These are phyloP conservation scores for Rhizoclosmatium sp. DNA, from an alignment of 192 early-diverging fungal genomes.

Conservation along the genomic window DNA sequence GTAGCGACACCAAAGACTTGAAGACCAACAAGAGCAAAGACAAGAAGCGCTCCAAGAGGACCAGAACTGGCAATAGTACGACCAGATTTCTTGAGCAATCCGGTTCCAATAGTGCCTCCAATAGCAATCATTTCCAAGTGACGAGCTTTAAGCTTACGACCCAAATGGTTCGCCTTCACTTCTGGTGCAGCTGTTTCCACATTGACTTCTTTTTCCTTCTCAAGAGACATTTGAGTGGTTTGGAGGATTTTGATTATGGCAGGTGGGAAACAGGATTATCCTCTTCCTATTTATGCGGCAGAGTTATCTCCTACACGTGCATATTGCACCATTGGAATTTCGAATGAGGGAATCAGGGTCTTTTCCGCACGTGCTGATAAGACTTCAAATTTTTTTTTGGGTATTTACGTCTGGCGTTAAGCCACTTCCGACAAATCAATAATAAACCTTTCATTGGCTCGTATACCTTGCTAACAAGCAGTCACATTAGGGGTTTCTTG, in stretches of 20 bases:
- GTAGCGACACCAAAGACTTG: slow-evolving; percentile 71
- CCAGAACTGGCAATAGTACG: slow-evolving; percentile 18
- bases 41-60: slow-evolving; percentile 41
- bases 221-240: neutral
- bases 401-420: no score
- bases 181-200: neutral
- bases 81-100: slow-evolving; percentile 79
- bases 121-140: slow-evolving; percentile 53
- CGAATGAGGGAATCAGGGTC: no score
- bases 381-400: no score
- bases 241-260: neutral
- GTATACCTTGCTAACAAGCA: no score
- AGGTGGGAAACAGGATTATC: no score
- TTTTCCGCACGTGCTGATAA: no score
- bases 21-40: slow-evolving; percentile 62
- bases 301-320: no score
- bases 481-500: no score
- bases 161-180: neutral
- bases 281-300: no score
- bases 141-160: slow-evolving; percentile 34
- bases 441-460: no score
- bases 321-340: no score
- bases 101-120: slow-evolving; percentile 68
- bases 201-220: neutral
- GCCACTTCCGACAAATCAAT: no score